These are phyloP conservation scores for Trypanosoma cruzi DNA, from an alignment of 208 protist genomes.

Conservation along the genomic window DNA sequence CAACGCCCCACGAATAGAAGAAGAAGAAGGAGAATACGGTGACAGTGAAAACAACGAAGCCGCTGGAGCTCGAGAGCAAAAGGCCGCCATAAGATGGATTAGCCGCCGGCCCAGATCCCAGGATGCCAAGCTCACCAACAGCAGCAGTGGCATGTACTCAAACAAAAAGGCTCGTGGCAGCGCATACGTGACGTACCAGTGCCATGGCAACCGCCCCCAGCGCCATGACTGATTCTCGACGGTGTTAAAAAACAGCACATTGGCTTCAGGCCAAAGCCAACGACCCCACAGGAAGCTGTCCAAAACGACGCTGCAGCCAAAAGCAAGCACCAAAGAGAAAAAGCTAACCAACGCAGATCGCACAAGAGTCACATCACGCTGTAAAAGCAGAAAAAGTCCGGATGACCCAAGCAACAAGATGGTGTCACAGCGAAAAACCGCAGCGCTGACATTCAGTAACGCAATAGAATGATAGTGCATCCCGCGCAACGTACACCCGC, in stretches of 20 bases:
- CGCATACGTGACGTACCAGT: slow-evolving; percentile 91
- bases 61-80: not conserved
- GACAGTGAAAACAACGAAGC: not conserved
- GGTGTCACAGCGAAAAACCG: slow-evolving; percentile 86
- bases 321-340: slow-evolving; percentile 10
- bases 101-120: not conserved
- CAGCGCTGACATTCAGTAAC: slow-evolving; percentile 37
- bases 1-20: not conserved
- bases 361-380: slow-evolving; percentile 13
- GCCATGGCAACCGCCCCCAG: slow-evolving; percentile 76
- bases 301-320: slow-evolving; percentile 48
- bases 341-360: slow-evolving; percentile 30
- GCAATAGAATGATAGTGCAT: slow-evolving; percentile 23
- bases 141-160: slow-evolving; percentile 33
- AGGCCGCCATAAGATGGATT: not conserved
- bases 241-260: slow-evolving; percentile 93
- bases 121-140: slow-evolving; percentile 20
- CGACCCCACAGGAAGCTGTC: slow-evolving; percentile 88
- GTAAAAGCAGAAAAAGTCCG: slow-evolving; percentile 32
- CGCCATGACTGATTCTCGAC: slow-evolving; percentile 75
- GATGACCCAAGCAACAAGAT: slow-evolving; percentile 67
- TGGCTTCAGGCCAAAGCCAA: slow-evolving; percentile 90
- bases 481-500: slow-evolving; percentile 41
- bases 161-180: slow-evolving; percentile 74
- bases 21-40: not conserved